Conservation (phyloP, 495 filamentous ascomycete species). For the Penicillium atrosanguineum region DNA sequence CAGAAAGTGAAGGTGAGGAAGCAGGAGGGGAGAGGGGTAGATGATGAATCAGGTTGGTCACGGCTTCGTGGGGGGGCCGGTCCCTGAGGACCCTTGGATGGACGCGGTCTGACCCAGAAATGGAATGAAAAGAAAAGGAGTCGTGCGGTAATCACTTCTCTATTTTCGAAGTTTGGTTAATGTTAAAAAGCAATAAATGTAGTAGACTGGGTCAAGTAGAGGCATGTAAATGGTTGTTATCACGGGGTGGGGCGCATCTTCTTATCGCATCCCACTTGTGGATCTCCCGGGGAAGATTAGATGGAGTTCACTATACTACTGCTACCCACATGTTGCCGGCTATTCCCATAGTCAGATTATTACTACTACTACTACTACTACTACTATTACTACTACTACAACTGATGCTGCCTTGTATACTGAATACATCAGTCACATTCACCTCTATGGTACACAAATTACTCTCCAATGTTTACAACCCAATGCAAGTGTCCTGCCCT, state of each 20-base stretch:
- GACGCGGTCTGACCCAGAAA: constrained; percentile 4
- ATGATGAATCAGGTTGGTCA: constrained; percentile 26
- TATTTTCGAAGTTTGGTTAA: too few relatives aligned
- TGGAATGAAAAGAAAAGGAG: background rate
- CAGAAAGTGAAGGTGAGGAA: constrained; percentile 10
- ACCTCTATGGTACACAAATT: constrained; percentile 35
- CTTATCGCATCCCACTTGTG: background rate
- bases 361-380: background rate
- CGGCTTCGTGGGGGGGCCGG: constrained; percentile 10
- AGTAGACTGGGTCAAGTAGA: background rate
- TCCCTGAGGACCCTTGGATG: constrained; percentile 10
- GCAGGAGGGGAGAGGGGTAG: constrained; percentile 26
- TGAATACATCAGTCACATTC: constrained; percentile 20
- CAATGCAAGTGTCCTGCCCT: constrained; percentile 16
- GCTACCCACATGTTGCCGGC: background rate
- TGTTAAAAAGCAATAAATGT: background rate
- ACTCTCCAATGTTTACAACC: constrained; percentile 21
- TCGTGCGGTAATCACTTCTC: background rate
- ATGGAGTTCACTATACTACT: background rate
- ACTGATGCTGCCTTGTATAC: background rate
- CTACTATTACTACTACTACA: background rate
- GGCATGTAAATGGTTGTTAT: background rate
- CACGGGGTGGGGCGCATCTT: background rate
- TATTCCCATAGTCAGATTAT: background rate
- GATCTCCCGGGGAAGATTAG: background rate